phyloP scores from a whole-genome alignment of 2,329 filamentous ascomycete genomes.

The Phaeomoniella chlamydospora region DNA sequence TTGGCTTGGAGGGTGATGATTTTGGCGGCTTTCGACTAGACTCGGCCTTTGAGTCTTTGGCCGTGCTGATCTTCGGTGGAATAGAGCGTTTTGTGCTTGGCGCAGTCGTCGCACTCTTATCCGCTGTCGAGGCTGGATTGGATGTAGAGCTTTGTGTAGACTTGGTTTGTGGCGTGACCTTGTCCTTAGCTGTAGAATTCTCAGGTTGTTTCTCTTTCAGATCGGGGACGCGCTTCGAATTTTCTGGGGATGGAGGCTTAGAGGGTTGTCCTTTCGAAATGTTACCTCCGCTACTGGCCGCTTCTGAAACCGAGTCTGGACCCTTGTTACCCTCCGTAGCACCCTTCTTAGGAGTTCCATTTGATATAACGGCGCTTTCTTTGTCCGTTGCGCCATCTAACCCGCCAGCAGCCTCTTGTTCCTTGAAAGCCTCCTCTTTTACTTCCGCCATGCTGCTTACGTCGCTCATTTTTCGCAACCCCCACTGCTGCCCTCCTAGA shows the following conservation, averaged over 20 bases:
- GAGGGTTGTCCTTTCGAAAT: slow-evolving; percentile 18
- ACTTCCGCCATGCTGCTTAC: slow-evolving; percentile 12
- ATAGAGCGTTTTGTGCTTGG: slow-evolving; percentile 6
- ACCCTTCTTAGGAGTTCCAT: slow-evolving; percentile 15
- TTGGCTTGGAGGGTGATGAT: slow-evolving; percentile 10
- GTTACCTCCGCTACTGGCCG: slow-evolving; percentile 7
- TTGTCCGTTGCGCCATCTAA: slow-evolving; percentile 10
- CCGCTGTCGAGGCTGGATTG: slow-evolving; percentile 11
- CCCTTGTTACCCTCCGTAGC: slow-evolving; percentile 4
- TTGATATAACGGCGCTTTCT: slow-evolving; percentile 21
- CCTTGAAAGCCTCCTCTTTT: slow-evolving; percentile 11
- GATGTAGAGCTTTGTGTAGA: too few species aligned
- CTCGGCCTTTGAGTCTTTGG: slow-evolving; percentile 8
- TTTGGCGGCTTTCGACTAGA: slow-evolving; percentile 8
- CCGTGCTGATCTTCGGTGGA: neutral
- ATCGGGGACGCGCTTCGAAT: slow-evolving; percentile 3
- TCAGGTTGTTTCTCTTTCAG: too few species aligned
- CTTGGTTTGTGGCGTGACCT: too few species aligned
- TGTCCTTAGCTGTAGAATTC: too few species aligned
- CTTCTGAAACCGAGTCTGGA: slow-evolving; percentile 1
- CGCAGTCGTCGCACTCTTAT: slow-evolving; percentile 7
- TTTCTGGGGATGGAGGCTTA: slow-evolving; percentile 8
- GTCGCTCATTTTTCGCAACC: slow-evolving; percentile 25
- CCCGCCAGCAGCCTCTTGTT: neutral
- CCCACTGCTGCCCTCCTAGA: slow-evolving; percentile 22